phyloP scores from a whole-genome alignment of 2,329 filamentous ascomycete species.

The Fusarium nanum region DNA sequence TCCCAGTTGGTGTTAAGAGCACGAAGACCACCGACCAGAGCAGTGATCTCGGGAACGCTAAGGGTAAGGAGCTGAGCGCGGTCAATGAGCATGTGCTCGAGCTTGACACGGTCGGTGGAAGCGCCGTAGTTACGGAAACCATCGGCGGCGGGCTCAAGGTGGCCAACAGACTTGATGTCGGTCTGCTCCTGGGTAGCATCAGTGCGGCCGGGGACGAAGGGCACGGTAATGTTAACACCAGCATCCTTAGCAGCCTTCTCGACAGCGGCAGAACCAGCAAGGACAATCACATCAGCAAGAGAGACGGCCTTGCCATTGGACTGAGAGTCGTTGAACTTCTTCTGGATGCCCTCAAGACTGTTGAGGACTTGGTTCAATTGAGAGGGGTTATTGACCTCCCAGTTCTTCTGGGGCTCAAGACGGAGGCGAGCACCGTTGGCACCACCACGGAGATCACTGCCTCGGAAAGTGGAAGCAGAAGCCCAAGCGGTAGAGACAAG shows the following conservation, averaged over 20 bases:
- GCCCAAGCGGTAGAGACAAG: slow-evolving; percentile 76
- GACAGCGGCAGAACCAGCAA: slow-evolving; percentile 74
- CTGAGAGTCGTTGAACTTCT: slow-evolving; percentile 68
- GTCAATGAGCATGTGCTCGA: slow-evolving; percentile 79
- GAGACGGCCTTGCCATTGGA: slow-evolving; percentile 75
- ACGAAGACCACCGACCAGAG: slow-evolving; percentile 77
- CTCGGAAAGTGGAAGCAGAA: slow-evolving; percentile 77
- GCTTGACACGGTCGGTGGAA: slow-evolving; percentile 68
- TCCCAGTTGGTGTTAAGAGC: slow-evolving; percentile 77
- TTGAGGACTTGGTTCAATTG: slow-evolving; percentile 71
- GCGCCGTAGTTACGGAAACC: slow-evolving; percentile 85
- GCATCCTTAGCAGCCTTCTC: slow-evolving; percentile 75
- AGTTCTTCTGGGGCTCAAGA: slow-evolving; percentile 76
- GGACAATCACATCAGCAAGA: slow-evolving; percentile 81
- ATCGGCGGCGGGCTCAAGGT: slow-evolving; percentile 76
- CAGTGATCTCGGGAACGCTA: slow-evolving; percentile 76
- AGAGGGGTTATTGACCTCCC: slow-evolving; percentile 79
- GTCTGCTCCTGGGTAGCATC: slow-evolving; percentile 80
- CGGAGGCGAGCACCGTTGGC: slow-evolving; percentile 84
- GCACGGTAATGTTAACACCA: slow-evolving; percentile 65
- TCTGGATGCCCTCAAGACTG: slow-evolving; percentile 73
- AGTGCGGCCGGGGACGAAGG: slow-evolving; percentile 77
- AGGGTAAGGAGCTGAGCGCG: slow-evolving; percentile 77
- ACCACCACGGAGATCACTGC: slow-evolving; percentile 83
- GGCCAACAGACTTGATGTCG: slow-evolving; percentile 70